Evolutionary conservation across 2,329 filamentous ascomycete species (phyloP).

Genomic region (Venturia effusa): DNA sequence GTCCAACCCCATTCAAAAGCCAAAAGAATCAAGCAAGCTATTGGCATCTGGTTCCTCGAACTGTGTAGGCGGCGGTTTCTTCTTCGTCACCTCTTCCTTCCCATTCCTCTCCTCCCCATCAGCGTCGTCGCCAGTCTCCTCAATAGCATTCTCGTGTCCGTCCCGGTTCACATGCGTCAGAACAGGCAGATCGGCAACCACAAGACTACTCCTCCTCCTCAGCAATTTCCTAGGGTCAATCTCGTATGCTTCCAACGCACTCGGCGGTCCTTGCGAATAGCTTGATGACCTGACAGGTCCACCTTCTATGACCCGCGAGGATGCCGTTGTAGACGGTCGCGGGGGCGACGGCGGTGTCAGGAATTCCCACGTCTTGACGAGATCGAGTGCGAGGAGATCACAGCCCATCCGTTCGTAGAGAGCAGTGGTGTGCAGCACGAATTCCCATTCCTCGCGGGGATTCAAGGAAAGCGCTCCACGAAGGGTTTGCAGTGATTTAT

Average conservation of each 20-base stretch:
- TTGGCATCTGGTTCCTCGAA: conserved; percentile 90
- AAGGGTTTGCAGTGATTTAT: conserved; percentile 70
- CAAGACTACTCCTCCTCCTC: conserved; percentile 61
- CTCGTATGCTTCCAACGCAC: conserved; percentile 20
- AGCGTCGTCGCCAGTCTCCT: conserved; percentile 12
- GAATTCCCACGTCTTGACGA: conserved; percentile 75
- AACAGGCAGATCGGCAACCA: conserved; percentile 61
- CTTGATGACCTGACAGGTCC: not conserved
- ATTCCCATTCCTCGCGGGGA: conserved; percentile 73
- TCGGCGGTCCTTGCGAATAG: not conserved
- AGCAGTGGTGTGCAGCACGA: conserved; percentile 74
- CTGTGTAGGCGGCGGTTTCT: conserved; percentile 47
- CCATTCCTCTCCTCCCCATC: conserved; percentile 14
- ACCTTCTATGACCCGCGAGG: not conserved
- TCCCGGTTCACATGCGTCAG: conserved; percentile 9
- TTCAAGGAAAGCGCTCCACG: conserved; percentile 74
- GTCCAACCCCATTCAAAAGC: conserved; percentile 47
- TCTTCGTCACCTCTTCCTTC: conserved; percentile 24
- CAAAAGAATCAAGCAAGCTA: conserved; percentile 85
- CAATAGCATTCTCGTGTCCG: conserved; percentile 13
- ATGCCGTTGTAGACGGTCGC: conserved; percentile 16
- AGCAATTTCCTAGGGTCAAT: conserved; percentile 57
- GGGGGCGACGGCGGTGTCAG: conserved; percentile 33
- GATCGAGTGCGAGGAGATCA: conserved; percentile 68
- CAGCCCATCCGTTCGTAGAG: conserved; percentile 89